phyloP scores from a whole-genome alignment of 163 green algal genomes.

The Trebouxiophyceae sp. region DNA sequence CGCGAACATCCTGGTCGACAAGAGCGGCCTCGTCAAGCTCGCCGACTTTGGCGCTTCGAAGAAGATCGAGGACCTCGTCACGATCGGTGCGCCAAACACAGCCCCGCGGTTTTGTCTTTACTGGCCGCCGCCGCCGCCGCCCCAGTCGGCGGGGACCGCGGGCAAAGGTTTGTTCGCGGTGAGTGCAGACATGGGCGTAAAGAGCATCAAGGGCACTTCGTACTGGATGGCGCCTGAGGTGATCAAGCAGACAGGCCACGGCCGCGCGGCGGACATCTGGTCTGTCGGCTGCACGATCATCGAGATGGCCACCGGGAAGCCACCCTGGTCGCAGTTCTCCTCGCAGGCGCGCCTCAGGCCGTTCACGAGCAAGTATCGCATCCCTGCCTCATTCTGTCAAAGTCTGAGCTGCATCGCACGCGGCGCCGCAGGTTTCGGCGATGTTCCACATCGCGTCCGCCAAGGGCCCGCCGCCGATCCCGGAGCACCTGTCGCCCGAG shows the following conservation, averaged over 20 bases:
- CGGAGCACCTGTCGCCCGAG: slow-evolving; percentile 59
- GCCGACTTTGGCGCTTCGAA: slow-evolving; percentile 95
- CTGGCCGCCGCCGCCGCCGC: too few species aligned
- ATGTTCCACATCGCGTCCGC: slow-evolving; percentile 79
- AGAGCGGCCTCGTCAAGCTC: slow-evolving; percentile 85
- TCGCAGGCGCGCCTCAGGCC: slow-evolving; percentile 36
- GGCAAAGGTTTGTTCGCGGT: too few species aligned
- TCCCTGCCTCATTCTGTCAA: too few species aligned
- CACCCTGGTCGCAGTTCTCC: slow-evolving; percentile 80
- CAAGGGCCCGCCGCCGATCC: slow-evolving; percentile 68
- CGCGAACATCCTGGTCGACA: slow-evolving; percentile 93
- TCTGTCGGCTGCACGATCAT: slow-evolving; percentile 91
- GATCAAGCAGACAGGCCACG: slow-evolving; percentile 85
- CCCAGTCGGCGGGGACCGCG: too few species aligned
- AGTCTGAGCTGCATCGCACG: too few species aligned
- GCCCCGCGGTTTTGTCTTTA: too few species aligned
- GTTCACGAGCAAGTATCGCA: too few species aligned
- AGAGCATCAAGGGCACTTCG: slow-evolving; percentile 85
- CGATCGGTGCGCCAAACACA: slow-evolving; percentile 48
- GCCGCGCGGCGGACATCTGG: slow-evolving; percentile 91
- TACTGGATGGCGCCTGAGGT: slow-evolving; percentile 99
- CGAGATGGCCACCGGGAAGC: slow-evolving; percentile 92
- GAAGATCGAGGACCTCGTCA: slow-evolving; percentile 88
- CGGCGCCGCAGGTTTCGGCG: slow-evolving; percentile 54
- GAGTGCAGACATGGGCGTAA: slow-evolving; percentile 41